Evolutionary conservation across 169 alveolate genomes (phyloP), one percentile per base, ranked within the genome.

Genomic region (Theileria equi): DNA sequence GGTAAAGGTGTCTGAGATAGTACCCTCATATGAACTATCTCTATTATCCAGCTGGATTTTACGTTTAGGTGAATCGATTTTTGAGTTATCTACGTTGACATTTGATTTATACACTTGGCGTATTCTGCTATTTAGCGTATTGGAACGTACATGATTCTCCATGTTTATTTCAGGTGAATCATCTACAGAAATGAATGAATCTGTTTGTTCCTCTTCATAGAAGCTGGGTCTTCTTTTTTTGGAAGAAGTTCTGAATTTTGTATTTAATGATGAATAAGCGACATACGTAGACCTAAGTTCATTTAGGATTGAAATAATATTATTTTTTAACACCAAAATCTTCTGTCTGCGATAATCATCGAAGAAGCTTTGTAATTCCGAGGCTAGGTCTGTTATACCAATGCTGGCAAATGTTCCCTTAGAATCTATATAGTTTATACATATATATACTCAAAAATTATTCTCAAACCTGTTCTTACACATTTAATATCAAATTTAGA

Each of bases 321-420:
- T 29, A 58, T 44, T 74, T 23, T 65, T 58, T 23, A 74, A 55
- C n/a, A 54, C 78, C n/a, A 28, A 41, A n/a, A 5, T 29, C 66
- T 77, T 77, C 66, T 77, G 86, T 32, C 86, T 40, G 26, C 62
- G 23, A 38, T 77, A 77, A 38, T 77, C 86, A 0, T 72, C 61
- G 47, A 16, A 77, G 13, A 68, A 28, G 28, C 48, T 72, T 54
- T 66, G 70, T 45, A 74, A 34, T 36, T 74, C 77, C 21, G 21
- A 45, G 21, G 54, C 23, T 17, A 74, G 32, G 13, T 28, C 45
- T 6, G 63, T 79, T 7, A 64, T 53, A 10, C 44, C 34, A 16
- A 74, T 32, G 10, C 31, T 40, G 19, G 31, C 70, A 26, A 29
- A 26, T 1, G 48, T 26, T 35, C 36, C 29, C 49, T 62, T 43